Evolutionary conservation across 495 filamentous ascomycete species (phyloP).

Genomic region (Penicillium parvum): DNA sequence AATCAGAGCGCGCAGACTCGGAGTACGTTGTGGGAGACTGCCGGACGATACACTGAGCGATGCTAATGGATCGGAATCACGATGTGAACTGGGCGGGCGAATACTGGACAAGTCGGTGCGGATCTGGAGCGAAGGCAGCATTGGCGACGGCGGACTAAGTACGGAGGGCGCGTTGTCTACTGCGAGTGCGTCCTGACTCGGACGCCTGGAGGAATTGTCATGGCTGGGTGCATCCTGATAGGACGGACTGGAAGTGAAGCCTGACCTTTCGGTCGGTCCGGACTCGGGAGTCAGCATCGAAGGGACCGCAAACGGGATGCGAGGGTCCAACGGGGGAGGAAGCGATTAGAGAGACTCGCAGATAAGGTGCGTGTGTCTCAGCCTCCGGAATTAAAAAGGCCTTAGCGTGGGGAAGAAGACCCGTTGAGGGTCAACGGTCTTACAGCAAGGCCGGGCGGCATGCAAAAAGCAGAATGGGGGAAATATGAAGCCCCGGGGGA

Average conservation of each 20-base stretch:
- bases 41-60: conserved; percentile 42
- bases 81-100: conserved; percentile 26
- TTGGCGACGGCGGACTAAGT: conserved; percentile 14
- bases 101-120: conserved; percentile 35
- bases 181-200: not conserved
- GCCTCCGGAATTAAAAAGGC: conserved; percentile 22
- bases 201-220: not conserved
- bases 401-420: conserved; percentile 21
- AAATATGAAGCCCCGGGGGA: not conserved
- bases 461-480: not conserved
- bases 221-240: conserved; percentile 12
- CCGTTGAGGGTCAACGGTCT: conserved; percentile 24
- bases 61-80: conserved; percentile 29
- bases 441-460: conserved; percentile 6
- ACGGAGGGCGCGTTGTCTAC: conserved; percentile 14
- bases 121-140: conserved; percentile 39
- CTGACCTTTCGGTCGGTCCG: conserved; percentile 26
- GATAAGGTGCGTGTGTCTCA: conserved; percentile 22
- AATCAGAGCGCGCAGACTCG: conserved; percentile 45
- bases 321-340: not conserved
- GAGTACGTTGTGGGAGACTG: conserved; percentile 44
- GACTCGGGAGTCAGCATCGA: conserved; percentile 25
- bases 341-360: conserved; percentile 5
- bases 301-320: conserved; percentile 16
- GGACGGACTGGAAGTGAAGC: conserved; percentile 6